A percentile compares a stretch with the other conserved stretches of the same genome.
phyloP scores from a whole-genome alignment of 129 eudicot species.

The Scalesia atractyloides region DNA sequence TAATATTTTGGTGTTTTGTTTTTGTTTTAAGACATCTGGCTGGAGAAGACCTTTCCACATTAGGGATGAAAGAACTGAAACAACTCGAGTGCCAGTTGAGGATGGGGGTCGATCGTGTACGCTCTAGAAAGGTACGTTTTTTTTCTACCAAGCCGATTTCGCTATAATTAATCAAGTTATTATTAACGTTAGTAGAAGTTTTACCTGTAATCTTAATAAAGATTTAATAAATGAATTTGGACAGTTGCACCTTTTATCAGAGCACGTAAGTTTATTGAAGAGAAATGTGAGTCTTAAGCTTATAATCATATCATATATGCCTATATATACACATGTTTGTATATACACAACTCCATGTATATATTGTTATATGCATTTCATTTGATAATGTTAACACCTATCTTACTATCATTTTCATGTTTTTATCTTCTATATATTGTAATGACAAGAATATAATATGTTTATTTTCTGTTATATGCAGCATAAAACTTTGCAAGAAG shows the following conservation, averaged over 20 bases:
- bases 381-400: neutral
- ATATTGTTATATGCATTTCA: neutral
- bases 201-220: constrained; percentile 15
- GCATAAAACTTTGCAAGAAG: constrained; percentile 46
- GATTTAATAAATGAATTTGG: constrained; percentile 17
- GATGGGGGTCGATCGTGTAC: constrained; percentile 73
- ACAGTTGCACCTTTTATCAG: constrained; percentile 66
- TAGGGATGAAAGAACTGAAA: constrained; percentile 75
- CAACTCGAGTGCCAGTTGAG: constrained; percentile 71
- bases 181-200: neutral
- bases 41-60: constrained; percentile 62
- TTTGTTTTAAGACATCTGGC: constrained; percentile 48
- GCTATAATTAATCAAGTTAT: neutral
- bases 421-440: too few relatives aligned
- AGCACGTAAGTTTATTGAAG: constrained; percentile 58
- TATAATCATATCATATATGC: neutral
- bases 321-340: neutral
- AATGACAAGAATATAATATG: neutral
- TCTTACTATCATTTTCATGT: neutral
- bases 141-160: neutral
- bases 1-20: neutral
- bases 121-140: constrained; percentile 58
- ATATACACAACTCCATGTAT: neutral
- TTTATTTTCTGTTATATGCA: constrained; percentile 20
- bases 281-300: constrained; percentile 55